Percentiles rank a stretch among this genome's conserved stretches.
These are phyloP conservation scores for Hibiscus syriacus DNA, from an alignment of 345 rosid species.

Conservation along the genomic window DNA sequence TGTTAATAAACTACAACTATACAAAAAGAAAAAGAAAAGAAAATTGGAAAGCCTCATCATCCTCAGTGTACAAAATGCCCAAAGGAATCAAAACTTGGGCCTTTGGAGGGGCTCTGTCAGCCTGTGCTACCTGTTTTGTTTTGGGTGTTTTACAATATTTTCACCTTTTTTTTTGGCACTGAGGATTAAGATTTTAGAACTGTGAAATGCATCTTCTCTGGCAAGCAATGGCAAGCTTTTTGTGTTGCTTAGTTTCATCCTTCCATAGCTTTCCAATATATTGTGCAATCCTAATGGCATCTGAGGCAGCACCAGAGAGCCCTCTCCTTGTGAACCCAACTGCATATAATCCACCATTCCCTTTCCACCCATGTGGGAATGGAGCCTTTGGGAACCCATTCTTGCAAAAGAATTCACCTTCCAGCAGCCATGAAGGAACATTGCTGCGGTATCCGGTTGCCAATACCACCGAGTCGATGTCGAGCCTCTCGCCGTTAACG, in stretches of 20 bases:
- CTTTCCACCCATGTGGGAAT: slow-evolving; percentile 81
- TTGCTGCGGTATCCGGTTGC: slow-evolving; percentile 97
- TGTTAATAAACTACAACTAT: slow-evolving; percentile 5
- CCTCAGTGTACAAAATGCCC: slow-evolving; percentile 49
- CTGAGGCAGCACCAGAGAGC: slow-evolving; percentile 72
- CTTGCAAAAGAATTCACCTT: slow-evolving; percentile 67
- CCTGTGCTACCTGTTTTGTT: slow-evolving; percentile 15
- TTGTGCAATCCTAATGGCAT: slow-evolving; percentile 63
- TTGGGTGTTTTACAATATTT: slow-evolving; percentile 4
- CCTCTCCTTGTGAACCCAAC: slow-evolving; percentile 94
- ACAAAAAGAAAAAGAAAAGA: slow-evolving; percentile 9
- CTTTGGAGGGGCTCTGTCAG: slow-evolving; percentile 48
- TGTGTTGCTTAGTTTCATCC: slow-evolving; percentile 59
- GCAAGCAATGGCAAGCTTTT: slow-evolving; percentile 38
- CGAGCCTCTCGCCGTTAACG: slow-evolving; percentile 49
- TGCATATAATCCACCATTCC: slow-evolving; percentile 68
- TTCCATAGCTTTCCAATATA: slow-evolving; percentile 84
- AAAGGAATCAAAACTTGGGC: slow-evolving; percentile 40
- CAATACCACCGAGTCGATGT: slow-evolving; percentile 60
- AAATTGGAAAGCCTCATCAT: too few species aligned
- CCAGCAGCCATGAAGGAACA: slow-evolving; percentile 89
- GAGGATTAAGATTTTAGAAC: slow-evolving; percentile 18
- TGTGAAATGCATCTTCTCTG: slow-evolving; percentile 68
- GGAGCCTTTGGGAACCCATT: slow-evolving; percentile 61
- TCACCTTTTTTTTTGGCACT: not conserved